Evolutionary conservation across 2,329 filamentous ascomycete genomes (phyloP), one percentile per base, ranked within the genome.

Genomic region (Penicillium sclerotiorum): DNA sequence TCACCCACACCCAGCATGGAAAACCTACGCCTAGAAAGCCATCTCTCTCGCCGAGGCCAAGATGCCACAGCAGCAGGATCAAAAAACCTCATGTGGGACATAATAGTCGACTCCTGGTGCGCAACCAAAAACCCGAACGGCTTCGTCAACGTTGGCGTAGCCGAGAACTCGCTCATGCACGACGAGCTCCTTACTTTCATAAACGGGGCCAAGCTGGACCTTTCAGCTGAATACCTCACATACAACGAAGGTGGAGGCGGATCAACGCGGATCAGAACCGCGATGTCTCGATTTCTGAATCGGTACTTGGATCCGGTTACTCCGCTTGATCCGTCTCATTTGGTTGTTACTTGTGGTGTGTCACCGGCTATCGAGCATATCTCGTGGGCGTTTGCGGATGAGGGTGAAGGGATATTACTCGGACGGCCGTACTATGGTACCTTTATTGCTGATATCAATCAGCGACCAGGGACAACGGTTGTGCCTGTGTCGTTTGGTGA

Each of bases 81-180:
- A 15, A 46, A 37, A 13, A 63, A 56, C 15, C 39, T 62, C 8
- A 64, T 78, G 49, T 78, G 76, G 73, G 68, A 76, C 9, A 68
- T 81, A 32, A 61, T 80, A 33, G 60, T 64, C 7, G 69, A 81
- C 52, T 61, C 73, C 5, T 82, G 73, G 68, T 56, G 77, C 45
- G 69, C 73, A n/a, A 15, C 50, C 2, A 59, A 49, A 15, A 66
- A 66, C 33, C 64, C 64, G 0, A 55, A 64, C 12, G 79, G 79
- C 21, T 79, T 74, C 51, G 64, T 80, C 25, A 80, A 74, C 49
- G 69, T 82, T 0, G 79, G 78, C 1, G 68, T 81, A 1, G 79
- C 80, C 5, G 80, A 82, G 60, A 81, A 82, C 57, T 62, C 65
- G 1, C 70, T 82, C 35, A 80, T 81, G 78, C 78, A 81, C 47